Base-by-base conservation (phyloP, 352 stramenopile genomes). In the Pythium pectinolyticum region DNA sequence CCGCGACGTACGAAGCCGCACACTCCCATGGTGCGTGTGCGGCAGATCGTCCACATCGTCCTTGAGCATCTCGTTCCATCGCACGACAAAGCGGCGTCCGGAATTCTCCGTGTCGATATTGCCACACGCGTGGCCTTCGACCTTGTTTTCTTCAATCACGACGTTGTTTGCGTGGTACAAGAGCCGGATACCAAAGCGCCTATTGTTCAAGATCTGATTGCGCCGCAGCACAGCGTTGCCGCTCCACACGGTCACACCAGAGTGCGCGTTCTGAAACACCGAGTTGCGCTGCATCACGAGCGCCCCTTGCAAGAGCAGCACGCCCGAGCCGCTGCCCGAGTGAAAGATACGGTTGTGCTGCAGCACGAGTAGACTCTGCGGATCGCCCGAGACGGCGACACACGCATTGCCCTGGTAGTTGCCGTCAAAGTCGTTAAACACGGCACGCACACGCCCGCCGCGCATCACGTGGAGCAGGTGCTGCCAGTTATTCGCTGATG, bases 21-120 rank as follows among this genome's bases (percentile, higher is more conserved):
- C 6, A 15, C 63, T 63, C 14, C 81, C 76, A 41, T 92, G 83
- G 1, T 63, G 59, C 8, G 19, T 15, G 59, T 92, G 83, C 5
- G 83, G 78, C 55, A 87, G 43, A 32, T 82, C 74, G 6, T 79
- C 63, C 0, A 73, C 65, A 39, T 89, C 79, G 14, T 80, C 70
- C 47, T 87, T 89, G 35, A 70, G 69, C 77, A 92, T 90, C 17
- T 88, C 77, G 64, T 90, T 92, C 70, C 79, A 84, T 5, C 85
- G 85, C 25, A 94, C 75, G 28, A 92, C 80, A 53, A 92, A 92
- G 27, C 85, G 80, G 27, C 85, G 79, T 1, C 82, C 81, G 0
- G 82, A 91, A 43, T 88, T 86, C 48, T 94, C 85, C 0, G 84
- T 72, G 47, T 94, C 85, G 9, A 94, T 72, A 31, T 86, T 89